Evolutionary conservation across 768 basidiomycete genomes (phyloP), one percentile per base, ranked within the genome.

Genomic region (Naganishia antarctica): DNA sequence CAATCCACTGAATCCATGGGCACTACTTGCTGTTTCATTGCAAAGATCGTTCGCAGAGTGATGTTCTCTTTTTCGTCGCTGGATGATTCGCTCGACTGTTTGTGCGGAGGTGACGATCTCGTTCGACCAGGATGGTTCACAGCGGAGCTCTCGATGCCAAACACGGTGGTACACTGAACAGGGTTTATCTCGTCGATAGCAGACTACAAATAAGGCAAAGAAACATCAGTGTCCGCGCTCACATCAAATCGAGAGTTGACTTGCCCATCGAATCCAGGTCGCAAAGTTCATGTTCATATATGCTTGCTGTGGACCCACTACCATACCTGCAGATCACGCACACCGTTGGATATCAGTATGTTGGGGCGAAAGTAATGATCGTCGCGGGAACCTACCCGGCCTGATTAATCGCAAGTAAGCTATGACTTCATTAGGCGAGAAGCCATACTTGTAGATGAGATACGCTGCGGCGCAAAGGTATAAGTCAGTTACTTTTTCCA

Each of bases 391-490:
- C 63, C 59, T 25, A 64, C 92, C 94, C 1, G 96, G 96, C 47
- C 96, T 86, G 61, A 96, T 86, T 70, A 99, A 90, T 21, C 96
- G 87, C 96, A 98, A 98, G 78, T 93, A 97, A 0, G 88, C 96
- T 63, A 98, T 98, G 5, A 88, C 96, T 79, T 98, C 91, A 57
- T 86, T 84, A 1, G 94, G 94, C 18, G 92, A 91, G 76, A 99
- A 99, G 23, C 90, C 90, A 71, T 97, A 94, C 78, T 97, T 97
- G 89, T 96, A 99, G 66, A 96, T 90, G 61, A 99, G 83, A 81
- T 97, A 98, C 9, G 94, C 96, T 80, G 62, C 21, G 28, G 21
- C 15, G 51, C 47, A 67, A 47, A 0, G 43, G 5, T 23, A n/a
- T 13, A 32, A 16, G 43, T 47, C 44, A 45, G 44, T 21, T 16